Evolutionary conservation across 306 rosid species (phyloP).

Genomic region (Corylus americana): DNA sequence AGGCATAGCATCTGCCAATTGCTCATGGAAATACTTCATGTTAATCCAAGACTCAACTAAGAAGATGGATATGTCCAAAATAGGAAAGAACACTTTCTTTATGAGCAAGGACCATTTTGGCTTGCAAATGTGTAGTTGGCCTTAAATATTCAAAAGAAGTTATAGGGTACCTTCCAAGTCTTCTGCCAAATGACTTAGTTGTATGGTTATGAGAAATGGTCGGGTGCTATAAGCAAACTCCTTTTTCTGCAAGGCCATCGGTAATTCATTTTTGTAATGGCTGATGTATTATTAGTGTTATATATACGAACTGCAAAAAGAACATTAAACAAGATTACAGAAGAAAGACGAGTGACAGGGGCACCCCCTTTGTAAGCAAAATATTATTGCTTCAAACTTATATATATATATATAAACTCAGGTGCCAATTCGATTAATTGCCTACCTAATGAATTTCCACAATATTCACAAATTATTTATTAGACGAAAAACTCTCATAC

Average conservation of each 20-base stretch:
- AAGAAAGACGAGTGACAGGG: not conserved
- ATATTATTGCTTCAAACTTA: not conserved
- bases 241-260: not conserved
- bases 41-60: conserved; percentile 21
- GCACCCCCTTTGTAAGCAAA: not conserved
- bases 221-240: not conserved
- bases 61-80: not conserved
- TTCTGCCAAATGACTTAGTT: not conserved
- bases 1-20: conserved; percentile 11
- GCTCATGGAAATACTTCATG: conserved; percentile 19
- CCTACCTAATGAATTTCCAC: not conserved
- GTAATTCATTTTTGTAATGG: not conserved
- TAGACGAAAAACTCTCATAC: too few relatives aligned
- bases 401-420: not conserved
- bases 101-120: conserved; percentile 3
- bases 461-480: not conserved
- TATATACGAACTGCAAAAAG: not conserved
- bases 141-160: conserved; percentile 3
- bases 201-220: not conserved
- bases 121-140: not conserved
- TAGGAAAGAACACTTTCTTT: not conserved
- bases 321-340: not conserved
- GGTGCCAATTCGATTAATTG: not conserved
- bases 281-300: not conserved
- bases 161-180: not conserved